These are phyloP conservation scores for Cochlearia excelsa DNA, from an alignment of 345 rosid genomes.

Conservation along the genomic window DNA sequence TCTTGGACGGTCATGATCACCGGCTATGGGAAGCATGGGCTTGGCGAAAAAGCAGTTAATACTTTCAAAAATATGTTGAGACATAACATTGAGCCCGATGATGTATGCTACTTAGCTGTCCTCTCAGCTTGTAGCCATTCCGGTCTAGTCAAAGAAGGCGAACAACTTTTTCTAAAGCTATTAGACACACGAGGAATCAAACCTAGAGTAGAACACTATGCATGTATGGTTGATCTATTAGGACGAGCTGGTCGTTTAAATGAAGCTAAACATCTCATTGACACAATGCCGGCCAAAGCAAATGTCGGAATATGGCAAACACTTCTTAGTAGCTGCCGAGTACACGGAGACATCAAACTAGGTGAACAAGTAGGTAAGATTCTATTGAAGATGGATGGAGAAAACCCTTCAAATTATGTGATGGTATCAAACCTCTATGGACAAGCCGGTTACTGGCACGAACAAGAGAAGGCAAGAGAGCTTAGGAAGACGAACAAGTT, in stretches of 20 bases:
- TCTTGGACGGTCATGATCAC: constrained; percentile 93
- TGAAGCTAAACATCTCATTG: constrained; percentile 67
- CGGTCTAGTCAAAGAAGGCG: constrained; percentile 65
- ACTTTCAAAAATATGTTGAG: constrained; percentile 54
- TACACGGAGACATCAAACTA: constrained; percentile 62
- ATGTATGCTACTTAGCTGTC: constrained; percentile 70
- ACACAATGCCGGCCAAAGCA: constrained; percentile 62
- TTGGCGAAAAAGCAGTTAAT: constrained; percentile 56
- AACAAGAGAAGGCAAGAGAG: constrained; percentile 57
- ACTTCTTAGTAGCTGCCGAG: constrained; percentile 75
- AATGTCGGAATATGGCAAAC: constrained; percentile 85
- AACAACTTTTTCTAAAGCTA: constrained; percentile 52
- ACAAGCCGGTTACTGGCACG: constrained; percentile 67
- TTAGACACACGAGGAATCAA: constrained; percentile 39
- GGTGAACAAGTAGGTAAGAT: constrained; percentile 65
- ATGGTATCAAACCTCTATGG: constrained; percentile 79
- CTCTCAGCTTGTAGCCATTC: constrained; percentile 92
- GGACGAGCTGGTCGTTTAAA: constrained; percentile 70
- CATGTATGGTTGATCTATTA: constrained; percentile 82
- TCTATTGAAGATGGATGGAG: constrained; percentile 52
- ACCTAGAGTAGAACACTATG: constrained; percentile 74
- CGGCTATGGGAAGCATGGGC: constrained; percentile 89
- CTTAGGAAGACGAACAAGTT: constrained; percentile 47
- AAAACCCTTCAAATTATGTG: constrained; percentile 73
- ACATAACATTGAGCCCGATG: constrained; percentile 59